A percentile compares a stretch with the other conserved stretches of the same genome.
These are phyloP conservation scores for Pseudocercospora crystallina DNA, from an alignment of 2,329 filamentous ascomycete species.

Conservation along the genomic window DNA sequence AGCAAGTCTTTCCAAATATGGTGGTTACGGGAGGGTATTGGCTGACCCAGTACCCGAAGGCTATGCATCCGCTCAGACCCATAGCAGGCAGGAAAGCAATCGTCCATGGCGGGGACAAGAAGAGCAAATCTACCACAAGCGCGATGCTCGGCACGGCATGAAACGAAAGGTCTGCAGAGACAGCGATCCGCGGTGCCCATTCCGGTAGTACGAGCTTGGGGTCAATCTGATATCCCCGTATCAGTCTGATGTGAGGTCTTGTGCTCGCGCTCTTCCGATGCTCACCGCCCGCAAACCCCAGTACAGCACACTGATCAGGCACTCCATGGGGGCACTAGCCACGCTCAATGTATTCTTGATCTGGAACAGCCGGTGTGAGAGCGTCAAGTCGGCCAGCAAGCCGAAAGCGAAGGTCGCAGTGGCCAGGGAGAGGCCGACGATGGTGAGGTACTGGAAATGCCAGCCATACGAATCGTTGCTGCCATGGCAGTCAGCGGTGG, in stretches of 20 bases:
- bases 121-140: constrained; percentile 62
- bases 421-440: constrained; percentile 65
- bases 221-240: constrained; percentile 36
- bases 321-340: constrained; percentile 66
- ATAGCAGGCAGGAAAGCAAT: constrained; percentile 61
- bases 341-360: constrained; percentile 68
- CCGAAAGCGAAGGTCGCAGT: constrained; percentile 62
- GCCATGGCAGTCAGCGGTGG: constrained; percentile 23
- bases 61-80: constrained; percentile 57
- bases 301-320: constrained; percentile 70
- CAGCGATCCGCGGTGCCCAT: constrained; percentile 39
- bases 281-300: constrained; percentile 64
- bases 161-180: constrained; percentile 62
- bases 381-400: constrained; percentile 63
- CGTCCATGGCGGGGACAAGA: constrained; percentile 72
- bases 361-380: constrained; percentile 59
- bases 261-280: background rate
- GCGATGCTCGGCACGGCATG: constrained; percentile 66
- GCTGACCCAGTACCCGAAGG: constrained; percentile 64
- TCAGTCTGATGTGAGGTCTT: constrained; percentile 2
- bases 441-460: constrained; percentile 72
- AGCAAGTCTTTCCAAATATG: too few relatives aligned
- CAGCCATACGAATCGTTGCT: constrained; percentile 64
- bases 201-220: constrained; percentile 55
- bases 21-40: too few relatives aligned